These are phyloP conservation scores for Carallia brachiata DNA, from an alignment of 345 rosid genomes.

Conservation along the genomic window DNA sequence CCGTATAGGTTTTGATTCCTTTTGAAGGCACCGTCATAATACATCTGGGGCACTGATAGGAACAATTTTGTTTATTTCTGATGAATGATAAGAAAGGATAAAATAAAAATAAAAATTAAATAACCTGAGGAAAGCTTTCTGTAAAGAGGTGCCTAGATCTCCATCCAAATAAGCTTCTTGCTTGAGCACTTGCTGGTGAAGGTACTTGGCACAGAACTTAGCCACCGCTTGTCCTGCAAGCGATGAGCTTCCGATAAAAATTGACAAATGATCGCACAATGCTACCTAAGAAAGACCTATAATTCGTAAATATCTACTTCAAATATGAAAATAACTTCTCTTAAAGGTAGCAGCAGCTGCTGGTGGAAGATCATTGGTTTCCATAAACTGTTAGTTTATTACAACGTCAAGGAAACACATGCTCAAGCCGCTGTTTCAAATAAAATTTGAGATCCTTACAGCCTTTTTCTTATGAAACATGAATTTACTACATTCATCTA, in stretches of 20 bases:
- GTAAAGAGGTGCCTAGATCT: slow-evolving; percentile 60
- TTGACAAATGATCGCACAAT: neutral
- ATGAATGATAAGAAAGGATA: neutral
- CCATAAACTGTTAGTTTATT: neutral
- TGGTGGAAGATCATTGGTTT: neutral
- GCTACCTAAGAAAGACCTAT: neutral
- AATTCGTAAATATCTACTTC: neutral
- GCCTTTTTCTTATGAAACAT: neutral
- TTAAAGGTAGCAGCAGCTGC: too few species aligned
- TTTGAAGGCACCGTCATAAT: too few species aligned
- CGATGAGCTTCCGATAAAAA: neutral
- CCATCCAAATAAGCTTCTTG: slow-evolving; percentile 64
- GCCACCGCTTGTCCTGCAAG: slow-evolving; percentile 82
- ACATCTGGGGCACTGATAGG: too few species aligned
- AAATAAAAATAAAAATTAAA: neutral
- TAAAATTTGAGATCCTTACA: neutral
- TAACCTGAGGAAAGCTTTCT: slow-evolving; percentile 84
- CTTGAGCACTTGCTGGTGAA: slow-evolving; percentile 80
- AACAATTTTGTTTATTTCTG: too few species aligned
- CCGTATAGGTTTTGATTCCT: too few species aligned
- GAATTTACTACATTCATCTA: neutral
- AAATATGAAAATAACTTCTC: neutral
- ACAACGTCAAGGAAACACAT: too few species aligned
- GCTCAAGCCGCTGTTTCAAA: neutral
- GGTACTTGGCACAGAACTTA: slow-evolving; percentile 86